Evolutionary conservation across 2,329 filamentous ascomycete species (phyloP), one percentile per base, ranked within the genome.

Genomic region (Colletotrichum theobromicola): DNA sequence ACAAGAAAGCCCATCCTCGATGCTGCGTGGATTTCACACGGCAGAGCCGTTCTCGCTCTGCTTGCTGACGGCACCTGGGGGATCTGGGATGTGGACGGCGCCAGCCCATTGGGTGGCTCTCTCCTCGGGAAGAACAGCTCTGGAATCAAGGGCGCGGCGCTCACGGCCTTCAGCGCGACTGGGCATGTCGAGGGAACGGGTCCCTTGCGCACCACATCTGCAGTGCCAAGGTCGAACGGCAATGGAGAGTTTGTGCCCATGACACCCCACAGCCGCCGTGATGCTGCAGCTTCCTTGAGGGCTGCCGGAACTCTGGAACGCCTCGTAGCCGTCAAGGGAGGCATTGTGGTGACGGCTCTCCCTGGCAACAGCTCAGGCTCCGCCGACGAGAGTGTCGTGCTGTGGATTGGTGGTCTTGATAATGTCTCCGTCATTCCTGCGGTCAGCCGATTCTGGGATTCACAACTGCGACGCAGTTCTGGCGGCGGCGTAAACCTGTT

Each of bases 51-150:
- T 32, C 83, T 93, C 53, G 85, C 87, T 1, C 84, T 93, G 4
- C 83, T 93, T 5, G 88, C 89, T 1, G 92, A 93, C 77, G 92
- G 91, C 8, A 91, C 91, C 80, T 93, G 92, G 92, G 92, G 90
- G 16, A 89, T 93, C 37, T 93, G 91, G 91, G 91, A 93, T 77
- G 86, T 93, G 58, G 90, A 93, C 75, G 90, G 90, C 9, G 86
- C 86, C 34, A 88, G 88, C 50, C 89, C 90, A 2, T 81, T 86
- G 42, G 81, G 86, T 62, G 81, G 86, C 72, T 80, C 85, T 1
- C 81, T 91, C 5, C 86, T 90, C 28, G 87, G 85, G 53, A 90
- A 87, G 77, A 83, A 89, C 35, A 86, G 86, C 70, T 83, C 87
- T 63, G 89, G 90, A 7, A 85, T 91, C 37, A 86, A 86, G 21